These are phyloP conservation scores for Helichrysum umbraculigerum DNA, from an alignment of 129 eudicot genomes.

Conservation along the genomic window DNA sequence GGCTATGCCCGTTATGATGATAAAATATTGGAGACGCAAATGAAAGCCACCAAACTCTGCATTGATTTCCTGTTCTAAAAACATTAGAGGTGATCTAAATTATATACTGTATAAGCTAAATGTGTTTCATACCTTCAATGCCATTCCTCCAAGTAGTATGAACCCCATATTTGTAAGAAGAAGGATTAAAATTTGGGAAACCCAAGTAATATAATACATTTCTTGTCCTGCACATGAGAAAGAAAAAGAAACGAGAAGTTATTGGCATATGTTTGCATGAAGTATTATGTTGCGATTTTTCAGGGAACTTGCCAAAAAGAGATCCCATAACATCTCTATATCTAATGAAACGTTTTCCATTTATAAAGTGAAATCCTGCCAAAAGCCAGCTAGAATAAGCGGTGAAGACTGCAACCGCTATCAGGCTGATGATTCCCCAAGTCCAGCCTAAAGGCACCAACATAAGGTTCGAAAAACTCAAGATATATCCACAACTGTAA, in stretches of 20 bases:
- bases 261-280: neutral
- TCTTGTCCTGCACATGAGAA: constrained; percentile 27
- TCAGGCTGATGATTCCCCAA: constrained; percentile 51
- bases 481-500: constrained; percentile 56
- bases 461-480: constrained; percentile 56
- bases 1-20: constrained; percentile 57
- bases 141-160: constrained; percentile 44
- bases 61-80: constrained; percentile 48
- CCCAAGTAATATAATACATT: constrained; percentile 41
- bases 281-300: neutral
- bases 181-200: constrained; percentile 36
- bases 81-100: constrained; percentile 5
- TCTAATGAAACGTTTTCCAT: constrained; percentile 62
- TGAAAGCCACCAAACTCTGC: constrained; percentile 42
- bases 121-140: constrained; percentile 27
- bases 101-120: neutral
- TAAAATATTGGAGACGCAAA: constrained; percentile 53
- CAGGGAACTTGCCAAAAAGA: constrained; percentile 42
- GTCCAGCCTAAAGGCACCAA: constrained; percentile 62
- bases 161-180: constrained; percentile 44
- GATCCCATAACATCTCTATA: constrained; percentile 62
- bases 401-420: constrained; percentile 39
- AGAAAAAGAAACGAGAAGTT: neutral
- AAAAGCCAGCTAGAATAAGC: constrained; percentile 59
- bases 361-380: constrained; percentile 57